Base-by-base conservation (phyloP, 352 stramenopile species). In the Phytophthora pluvialis region DNA sequence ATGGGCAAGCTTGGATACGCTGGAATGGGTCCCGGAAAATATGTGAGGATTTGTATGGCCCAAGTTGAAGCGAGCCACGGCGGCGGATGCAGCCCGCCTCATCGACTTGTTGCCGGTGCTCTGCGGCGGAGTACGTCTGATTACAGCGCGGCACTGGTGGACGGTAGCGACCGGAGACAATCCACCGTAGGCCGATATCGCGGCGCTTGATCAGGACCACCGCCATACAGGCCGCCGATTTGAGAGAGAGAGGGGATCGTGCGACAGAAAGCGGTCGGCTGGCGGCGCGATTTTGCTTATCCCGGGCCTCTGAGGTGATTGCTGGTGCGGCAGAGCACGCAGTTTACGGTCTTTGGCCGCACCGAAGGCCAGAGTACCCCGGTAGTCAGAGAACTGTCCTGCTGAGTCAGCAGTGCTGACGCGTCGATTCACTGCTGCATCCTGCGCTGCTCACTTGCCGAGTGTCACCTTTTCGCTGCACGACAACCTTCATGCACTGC, bases 11-110 rank as follows among this genome's bases (percentile, higher is more conserved):
- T 47, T 61, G 48, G 48, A 67, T 67, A 67, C 59, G 42, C 43
- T 44, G 25, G 42, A 55, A 59, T 58, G 16, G 61, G 54, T 8
- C 18, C 28, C 4, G 25, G 16, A 32, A 45, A 47, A 21, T 52
- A 36, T 66, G 48, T 67, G 36, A 44, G 6, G 36, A 47, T 71
- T 71, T 67, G 48, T 70, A 67, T 67, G 8, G 10, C 1, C 18
- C 42, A 61, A 61, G n/a, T 70, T 70, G 55, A 70, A 70, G 61
- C 10, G 31, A 7, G 16, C 9, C 16, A 33, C 13, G 38, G 18
- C 16, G 46, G 46, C 16, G 46, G 46, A 29, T 21, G 15, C 16
- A 31, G 39, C 39, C 43, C 12, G 54, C 32, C 42, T 62, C 42
- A 54, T 57, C 3, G 26, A 47, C 38, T n/a, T 9, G 47, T 21